These are phyloP conservation scores for Akanthomyces muscarius DNA, from an alignment of 2,329 filamentous ascomycete genomes.

Conservation along the genomic window DNA sequence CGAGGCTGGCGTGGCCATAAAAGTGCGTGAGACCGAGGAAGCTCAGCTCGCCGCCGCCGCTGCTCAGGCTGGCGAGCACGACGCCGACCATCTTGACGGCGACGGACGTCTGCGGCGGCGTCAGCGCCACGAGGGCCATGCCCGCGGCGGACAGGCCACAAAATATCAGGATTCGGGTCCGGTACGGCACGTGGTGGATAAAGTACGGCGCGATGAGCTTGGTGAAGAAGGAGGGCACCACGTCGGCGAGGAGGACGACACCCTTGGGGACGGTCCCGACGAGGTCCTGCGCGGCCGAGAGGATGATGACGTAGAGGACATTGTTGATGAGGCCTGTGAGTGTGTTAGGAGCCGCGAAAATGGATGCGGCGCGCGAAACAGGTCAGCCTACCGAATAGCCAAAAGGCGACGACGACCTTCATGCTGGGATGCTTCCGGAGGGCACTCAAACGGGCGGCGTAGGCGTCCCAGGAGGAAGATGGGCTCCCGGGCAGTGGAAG, in stretches of 20 bases:
- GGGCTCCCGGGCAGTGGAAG: constrained; percentile 56
- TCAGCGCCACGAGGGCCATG: constrained; percentile 85
- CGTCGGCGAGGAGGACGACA: constrained; percentile 87
- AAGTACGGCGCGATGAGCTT: constrained; percentile 92
- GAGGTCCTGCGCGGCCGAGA: constrained; percentile 91
- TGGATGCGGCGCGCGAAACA: not conserved
- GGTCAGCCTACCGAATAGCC: constrained; percentile 72
- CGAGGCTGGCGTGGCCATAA: constrained; percentile 82
- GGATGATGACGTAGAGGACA: constrained; percentile 94
- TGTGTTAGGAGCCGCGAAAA: not conserved
- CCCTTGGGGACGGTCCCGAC: constrained; percentile 91
- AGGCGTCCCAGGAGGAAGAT: constrained; percentile 68
- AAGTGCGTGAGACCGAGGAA: constrained; percentile 91
- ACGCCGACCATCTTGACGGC: constrained; percentile 77
- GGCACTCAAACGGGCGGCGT: constrained; percentile 59
- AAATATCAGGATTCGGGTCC: constrained; percentile 68
- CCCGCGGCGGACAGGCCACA: constrained; percentile 72
- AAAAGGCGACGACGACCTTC: constrained; percentile 76
- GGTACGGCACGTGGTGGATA: constrained; percentile 82
- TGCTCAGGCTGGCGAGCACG: constrained; percentile 77
- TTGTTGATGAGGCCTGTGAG: constrained; percentile 69
- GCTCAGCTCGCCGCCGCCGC: constrained; percentile 83
- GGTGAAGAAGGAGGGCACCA: constrained; percentile 81
- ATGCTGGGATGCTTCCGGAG: constrained; percentile 65
- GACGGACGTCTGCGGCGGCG: constrained; percentile 63